Evolutionary conservation across 1,284 basidiomycete genomes (phyloP).

Genomic region (Ustilago loliicola): DNA sequence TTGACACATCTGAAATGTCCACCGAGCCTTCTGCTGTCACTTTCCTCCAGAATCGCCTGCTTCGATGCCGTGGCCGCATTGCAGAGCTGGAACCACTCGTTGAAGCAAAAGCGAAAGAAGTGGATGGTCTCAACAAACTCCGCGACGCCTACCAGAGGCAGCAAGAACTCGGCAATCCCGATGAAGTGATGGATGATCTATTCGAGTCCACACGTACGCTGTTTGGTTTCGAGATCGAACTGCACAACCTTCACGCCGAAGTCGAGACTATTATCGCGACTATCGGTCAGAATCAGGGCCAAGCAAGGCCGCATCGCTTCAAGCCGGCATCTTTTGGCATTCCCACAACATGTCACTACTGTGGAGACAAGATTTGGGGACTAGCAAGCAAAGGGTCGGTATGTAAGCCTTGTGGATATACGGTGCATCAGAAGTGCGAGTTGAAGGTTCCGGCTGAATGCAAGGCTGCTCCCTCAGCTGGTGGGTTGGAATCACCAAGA

Average conservation of each 20-base stretch:
- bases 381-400: constrained; percentile 53
- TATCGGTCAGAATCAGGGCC: constrained; percentile 52
- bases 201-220: constrained; percentile 40
- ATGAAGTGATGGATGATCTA: constrained; percentile 59
- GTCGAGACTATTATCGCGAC: constrained; percentile 37
- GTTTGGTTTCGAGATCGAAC: constrained; percentile 45
- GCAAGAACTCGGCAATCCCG: constrained; percentile 47
- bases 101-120: constrained; percentile 47
- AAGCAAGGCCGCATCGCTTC: constrained; percentile 56
- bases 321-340: constrained; percentile 58
- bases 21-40: constrained; percentile 41
- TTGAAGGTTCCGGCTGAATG: constrained; percentile 61
- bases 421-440: constrained; percentile 61
- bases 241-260: constrained; percentile 45
- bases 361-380: constrained; percentile 58
- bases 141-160: constrained; percentile 50
- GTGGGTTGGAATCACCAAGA: constrained; percentile 2
- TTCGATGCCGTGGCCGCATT: constrained; percentile 41
- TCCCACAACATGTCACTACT: constrained; percentile 58
- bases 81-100: constrained; percentile 47
- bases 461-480: constrained; percentile 34
- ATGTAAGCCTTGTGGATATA: constrained; percentile 62
- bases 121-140: constrained; percentile 52
- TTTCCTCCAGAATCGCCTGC: constrained; percentile 53
- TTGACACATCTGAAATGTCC: constrained; percentile 58